Evolutionary conservation across 805 yeast species (phyloP).

Genomic region (Kodamaea laetipori): DNA sequence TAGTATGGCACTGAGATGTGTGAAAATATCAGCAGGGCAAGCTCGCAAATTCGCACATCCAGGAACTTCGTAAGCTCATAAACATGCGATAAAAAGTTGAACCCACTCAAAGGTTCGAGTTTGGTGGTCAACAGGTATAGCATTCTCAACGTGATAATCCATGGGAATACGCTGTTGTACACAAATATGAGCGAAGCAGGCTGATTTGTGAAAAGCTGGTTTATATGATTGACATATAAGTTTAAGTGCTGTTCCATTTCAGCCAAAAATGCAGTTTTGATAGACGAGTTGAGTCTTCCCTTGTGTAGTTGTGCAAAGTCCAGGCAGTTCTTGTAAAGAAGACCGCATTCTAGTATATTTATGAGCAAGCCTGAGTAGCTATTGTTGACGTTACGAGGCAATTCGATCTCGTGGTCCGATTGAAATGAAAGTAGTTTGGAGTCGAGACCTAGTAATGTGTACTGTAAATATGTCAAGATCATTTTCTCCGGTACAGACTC

Average conservation of each 20-base stretch:
- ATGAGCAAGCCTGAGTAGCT: conserved; percentile 59
- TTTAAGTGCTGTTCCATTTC: conserved; percentile 44
- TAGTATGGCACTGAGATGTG: conserved; percentile 60
- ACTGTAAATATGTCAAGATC: conserved; percentile 39
- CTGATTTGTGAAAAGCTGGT: conserved; percentile 30
- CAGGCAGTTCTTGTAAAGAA: conserved; percentile 56
- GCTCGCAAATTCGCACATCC: conserved; percentile 50
- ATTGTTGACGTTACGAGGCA: conserved; percentile 58
- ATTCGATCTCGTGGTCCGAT: conserved; percentile 29
- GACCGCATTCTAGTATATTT: conserved; percentile 67
- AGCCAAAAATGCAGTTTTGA: conserved; percentile 62
- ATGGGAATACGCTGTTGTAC: conserved; percentile 47
- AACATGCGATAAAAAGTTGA: conserved; percentile 56
- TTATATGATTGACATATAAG: conserved; percentile 38
- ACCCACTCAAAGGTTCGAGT: conserved; percentile 40
- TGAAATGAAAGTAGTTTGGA: conserved; percentile 54
- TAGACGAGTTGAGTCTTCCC: conserved; percentile 45
- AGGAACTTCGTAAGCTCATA: conserved; percentile 60
- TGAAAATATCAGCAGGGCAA: conserved; percentile 47
- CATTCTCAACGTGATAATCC: conserved; percentile 59
- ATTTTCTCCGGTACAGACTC: conserved; percentile 31
- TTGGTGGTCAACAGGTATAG: conserved; percentile 46
- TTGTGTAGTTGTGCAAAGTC: conserved; percentile 27
- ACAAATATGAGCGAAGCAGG: conserved; percentile 38
- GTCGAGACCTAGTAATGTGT: conserved; percentile 62